These are phyloP conservation scores for Cryptococcus sp. DNA, from an alignment of 1,284 basidiomycete species.

Conservation along the genomic window DNA sequence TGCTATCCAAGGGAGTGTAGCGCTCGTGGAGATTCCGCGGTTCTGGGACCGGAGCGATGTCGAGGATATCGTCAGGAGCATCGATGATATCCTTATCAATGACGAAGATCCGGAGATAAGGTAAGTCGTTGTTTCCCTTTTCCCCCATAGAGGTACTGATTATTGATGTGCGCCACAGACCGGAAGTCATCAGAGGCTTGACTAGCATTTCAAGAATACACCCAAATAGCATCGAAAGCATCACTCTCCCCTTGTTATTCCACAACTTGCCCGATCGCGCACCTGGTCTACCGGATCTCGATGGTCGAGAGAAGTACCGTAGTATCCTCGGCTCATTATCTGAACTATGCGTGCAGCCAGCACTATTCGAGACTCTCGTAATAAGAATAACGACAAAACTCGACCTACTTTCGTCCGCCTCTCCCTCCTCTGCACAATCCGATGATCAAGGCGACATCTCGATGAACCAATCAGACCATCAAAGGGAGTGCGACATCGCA, in stretches of 20 bases:
- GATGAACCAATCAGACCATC: constrained; percentile 20
- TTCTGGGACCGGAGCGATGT: constrained; percentile 73
- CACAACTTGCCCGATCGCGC: constrained; percentile 67
- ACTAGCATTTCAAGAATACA: constrained; percentile 65
- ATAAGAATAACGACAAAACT: constrained; percentile 78
- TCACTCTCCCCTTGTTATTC: constrained; percentile 80
- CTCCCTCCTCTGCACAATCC: constrained; percentile 1
- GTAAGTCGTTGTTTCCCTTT: constrained; percentile 56
- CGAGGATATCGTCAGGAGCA: constrained; percentile 72
- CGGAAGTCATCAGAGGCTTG: constrained; percentile 68
- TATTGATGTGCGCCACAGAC: constrained; percentile 54
- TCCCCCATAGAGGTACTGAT: not conserved
- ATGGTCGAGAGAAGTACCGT: constrained; percentile 66
- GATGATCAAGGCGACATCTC: constrained; percentile 9
- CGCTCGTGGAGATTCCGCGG: constrained; percentile 63
- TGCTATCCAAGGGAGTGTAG: constrained; percentile 61
- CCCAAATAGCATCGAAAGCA: constrained; percentile 69
- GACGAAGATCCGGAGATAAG: constrained; percentile 60
- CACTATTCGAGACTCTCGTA: constrained; percentile 81
- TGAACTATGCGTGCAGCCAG: constrained; percentile 70
- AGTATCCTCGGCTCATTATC: constrained; percentile 70
- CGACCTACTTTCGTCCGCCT: constrained; percentile 59
- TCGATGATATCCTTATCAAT: constrained; percentile 68
- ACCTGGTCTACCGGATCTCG: constrained; percentile 61
- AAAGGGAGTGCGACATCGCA: constrained; percentile 63